Evolutionary conservation across 2,329 filamentous ascomycete genomes (phyloP), one percentile per base, ranked within the genome.

Genomic region (Pestalotiopsis fici): DNA sequence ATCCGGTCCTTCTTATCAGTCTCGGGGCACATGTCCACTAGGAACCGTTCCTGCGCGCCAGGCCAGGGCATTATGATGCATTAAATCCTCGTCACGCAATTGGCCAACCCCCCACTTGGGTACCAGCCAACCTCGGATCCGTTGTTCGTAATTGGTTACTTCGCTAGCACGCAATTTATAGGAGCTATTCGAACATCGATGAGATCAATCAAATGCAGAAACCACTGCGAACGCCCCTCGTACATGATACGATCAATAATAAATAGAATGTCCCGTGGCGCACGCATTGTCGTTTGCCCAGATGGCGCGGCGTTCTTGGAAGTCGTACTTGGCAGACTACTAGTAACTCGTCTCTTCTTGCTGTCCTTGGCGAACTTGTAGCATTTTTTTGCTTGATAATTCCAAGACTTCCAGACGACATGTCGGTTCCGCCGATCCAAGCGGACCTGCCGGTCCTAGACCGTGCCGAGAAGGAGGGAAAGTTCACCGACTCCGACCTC

Each of bases 341-440:
- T 50, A 50, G n/a, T 50, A 7, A 23, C 4, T 21, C 43, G 43
- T n/a, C 43, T 50, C 18, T n/a, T 11, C 9, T 21, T 50, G 43
- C n/a, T n/a, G 9, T 50, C n/a, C 28, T 60, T 12, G 57, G 7
- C n/a, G 18, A 21, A 60, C 25, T 60, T 60, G 25, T 15, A 60
- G 31, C 11, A 35, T 35, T 11, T 35, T 9, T 6, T 35, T 35
- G n/a, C n/a, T n/a, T n/a, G n/a, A n/a, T n/a, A n/a, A n/a, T 35
- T 35, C 31, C 31, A 35, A 35, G 31, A 35, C 5, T 35, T 27
- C 13, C 28, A 18, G 31, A n/a, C 31, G 18, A 15, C 18, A 60
- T 61, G 64, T 66, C 64, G 31, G 18, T 61, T 18, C 64, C 64
- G 23, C 25, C 23, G 25, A 43, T 66, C 27, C 64, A 66, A 43